Conservation (phyloP, 2,329 filamentous ascomycete genomes). For the Alternaria ventricosa region DNA sequence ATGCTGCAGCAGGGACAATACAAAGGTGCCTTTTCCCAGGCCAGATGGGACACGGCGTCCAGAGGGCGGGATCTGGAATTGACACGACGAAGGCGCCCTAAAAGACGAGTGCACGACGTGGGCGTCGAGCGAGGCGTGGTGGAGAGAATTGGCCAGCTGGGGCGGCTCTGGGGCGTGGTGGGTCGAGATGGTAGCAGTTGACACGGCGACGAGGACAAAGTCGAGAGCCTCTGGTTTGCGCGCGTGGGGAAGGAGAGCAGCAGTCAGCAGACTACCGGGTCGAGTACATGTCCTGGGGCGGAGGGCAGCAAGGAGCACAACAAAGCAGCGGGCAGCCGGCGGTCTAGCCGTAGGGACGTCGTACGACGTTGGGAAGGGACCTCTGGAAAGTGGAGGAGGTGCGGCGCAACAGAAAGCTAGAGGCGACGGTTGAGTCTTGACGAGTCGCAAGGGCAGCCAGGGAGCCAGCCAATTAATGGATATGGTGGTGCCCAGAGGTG, state of each 20-base stretch:
- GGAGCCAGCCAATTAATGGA: constrained; percentile 38
- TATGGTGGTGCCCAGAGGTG: constrained; percentile 31
- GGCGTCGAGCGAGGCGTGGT: constrained; percentile 28
- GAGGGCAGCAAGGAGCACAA: constrained; percentile 22
- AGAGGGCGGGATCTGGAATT: constrained; percentile 30
- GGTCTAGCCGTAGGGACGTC: constrained; percentile 32
- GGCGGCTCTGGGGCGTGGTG: constrained; percentile 19
- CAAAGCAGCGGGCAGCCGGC: constrained; percentile 30
- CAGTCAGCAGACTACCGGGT: constrained; percentile 21
- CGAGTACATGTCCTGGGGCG: constrained; percentile 29
- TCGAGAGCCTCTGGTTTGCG: neutral
- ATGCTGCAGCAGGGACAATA: constrained; percentile 23
- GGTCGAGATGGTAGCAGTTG: constrained; percentile 27
- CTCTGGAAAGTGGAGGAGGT: constrained; percentile 26
- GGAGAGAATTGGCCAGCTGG: constrained; percentile 17
- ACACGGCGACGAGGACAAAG: constrained; percentile 24
- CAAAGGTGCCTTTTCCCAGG: constrained; percentile 15
- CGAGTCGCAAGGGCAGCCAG: constrained; percentile 21
- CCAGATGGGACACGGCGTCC: constrained; percentile 27
- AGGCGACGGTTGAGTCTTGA: constrained; percentile 19
- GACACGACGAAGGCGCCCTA: constrained; percentile 25
- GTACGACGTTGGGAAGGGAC: constrained; percentile 35
- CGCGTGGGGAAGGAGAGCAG: constrained; percentile 10
- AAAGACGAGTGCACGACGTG: constrained; percentile 27
- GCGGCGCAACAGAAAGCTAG: constrained; percentile 25